phyloP scores from a whole-genome alignment of 306 rosid species.

The Potentilla sterilis region DNA sequence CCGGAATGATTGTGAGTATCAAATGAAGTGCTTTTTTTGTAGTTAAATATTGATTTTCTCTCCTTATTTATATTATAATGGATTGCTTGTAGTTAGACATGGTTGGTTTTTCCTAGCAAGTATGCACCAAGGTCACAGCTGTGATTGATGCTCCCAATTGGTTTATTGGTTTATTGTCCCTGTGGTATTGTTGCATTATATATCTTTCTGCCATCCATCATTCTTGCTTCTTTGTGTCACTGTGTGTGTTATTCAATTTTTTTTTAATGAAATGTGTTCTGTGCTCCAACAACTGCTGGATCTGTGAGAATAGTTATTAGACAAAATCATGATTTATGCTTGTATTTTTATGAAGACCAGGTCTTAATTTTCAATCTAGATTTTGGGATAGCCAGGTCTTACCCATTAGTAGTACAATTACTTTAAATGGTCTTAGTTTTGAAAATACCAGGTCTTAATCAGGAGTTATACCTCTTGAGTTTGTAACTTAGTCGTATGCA shows the following conservation, averaged over 20 bases:
- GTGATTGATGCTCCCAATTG: not conserved
- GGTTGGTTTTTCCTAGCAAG: not conserved
- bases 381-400: not conserved
- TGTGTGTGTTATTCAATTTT: not conserved
- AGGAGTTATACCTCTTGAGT: not conserved
- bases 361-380: not conserved
- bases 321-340: not conserved
- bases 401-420: not conserved
- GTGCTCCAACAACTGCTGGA: not conserved
- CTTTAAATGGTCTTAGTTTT: not conserved
- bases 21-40: not conserved
- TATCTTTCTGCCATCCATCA: not conserved
- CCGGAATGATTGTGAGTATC: slow-evolving; percentile 89
- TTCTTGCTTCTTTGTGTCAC: not conserved
- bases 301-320: not conserved
- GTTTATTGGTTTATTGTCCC: not conserved
- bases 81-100: not conserved
- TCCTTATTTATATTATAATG: not conserved
- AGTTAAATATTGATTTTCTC: not conserved
- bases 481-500: not conserved
- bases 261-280: not conserved
- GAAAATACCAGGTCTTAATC: not conserved
- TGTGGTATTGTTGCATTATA: not conserved
- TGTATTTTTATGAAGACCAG: not conserved
- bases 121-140: not conserved